Conservation (phyloP, 495 filamentous ascomycete genomes). For the Talaromyces stipitatus region DNA sequence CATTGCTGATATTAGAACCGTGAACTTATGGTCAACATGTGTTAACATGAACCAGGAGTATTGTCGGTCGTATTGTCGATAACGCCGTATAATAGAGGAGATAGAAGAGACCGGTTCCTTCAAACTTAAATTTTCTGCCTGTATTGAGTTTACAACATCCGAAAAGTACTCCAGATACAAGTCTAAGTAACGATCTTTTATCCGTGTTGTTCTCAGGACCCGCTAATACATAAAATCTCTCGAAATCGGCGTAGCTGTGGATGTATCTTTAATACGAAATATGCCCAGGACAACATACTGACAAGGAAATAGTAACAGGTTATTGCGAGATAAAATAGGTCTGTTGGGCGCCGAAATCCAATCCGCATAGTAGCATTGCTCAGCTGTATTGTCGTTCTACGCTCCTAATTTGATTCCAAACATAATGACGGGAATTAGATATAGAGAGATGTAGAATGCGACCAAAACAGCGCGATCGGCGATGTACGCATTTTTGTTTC, state of each 20-base stretch:
- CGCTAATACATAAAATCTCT: no score
- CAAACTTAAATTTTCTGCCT: background rate
- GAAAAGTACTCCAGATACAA: background rate
- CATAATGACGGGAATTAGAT: background rate
- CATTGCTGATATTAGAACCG: background rate
- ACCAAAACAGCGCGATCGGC: background rate
- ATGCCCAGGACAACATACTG: background rate
- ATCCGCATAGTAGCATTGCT: background rate
- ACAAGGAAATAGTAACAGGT: background rate
- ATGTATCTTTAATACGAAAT: background rate
- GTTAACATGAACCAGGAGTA: background rate
- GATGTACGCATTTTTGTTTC: background rate
- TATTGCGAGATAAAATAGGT: background rate
- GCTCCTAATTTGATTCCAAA: background rate
- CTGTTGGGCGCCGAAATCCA: background rate
- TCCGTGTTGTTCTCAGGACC: no score
- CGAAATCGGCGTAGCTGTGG: background rate
- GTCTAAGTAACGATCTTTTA: no score
- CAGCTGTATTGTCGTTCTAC: background rate
- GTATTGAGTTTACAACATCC: background rate
- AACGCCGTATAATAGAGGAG: background rate
- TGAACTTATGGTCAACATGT: background rate
- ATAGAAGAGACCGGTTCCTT: background rate
- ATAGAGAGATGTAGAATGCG: background rate
- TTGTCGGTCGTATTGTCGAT: no score